Percentiles rank a stretch among this genome's conserved stretches.
Evolutionary conservation across 2,329 filamentous ascomycete species (phyloP).

Genomic region (Fusarium circinatum): DNA sequence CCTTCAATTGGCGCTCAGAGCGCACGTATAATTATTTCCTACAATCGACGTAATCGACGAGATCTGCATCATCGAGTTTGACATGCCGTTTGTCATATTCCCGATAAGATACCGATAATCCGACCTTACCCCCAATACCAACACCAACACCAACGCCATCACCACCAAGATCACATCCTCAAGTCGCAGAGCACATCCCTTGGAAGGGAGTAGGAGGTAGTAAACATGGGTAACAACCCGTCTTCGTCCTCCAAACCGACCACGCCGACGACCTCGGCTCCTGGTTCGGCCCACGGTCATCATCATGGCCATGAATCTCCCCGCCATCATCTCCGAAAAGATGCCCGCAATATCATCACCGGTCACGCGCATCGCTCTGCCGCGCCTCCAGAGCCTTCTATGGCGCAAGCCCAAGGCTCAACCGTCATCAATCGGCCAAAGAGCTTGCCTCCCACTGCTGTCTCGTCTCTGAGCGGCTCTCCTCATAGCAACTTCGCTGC

Average conservation of each 20-base stretch:
- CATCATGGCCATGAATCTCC: conserved; percentile 42
- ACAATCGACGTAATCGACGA: background rate
- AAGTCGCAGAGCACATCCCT: conserved; percentile 5
- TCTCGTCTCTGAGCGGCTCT: conserved; percentile 60
- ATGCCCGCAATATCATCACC: conserved; percentile 61
- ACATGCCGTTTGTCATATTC: conserved; percentile 25
- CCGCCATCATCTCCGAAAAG: conserved; percentile 49
- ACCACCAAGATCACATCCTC: background rate
- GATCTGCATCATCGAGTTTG: conserved; percentile 15
- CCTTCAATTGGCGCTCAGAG: conserved; percentile 34
- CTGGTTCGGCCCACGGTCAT: conserved; percentile 40
- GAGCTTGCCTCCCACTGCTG: conserved; percentile 60
- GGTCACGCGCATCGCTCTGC: conserved; percentile 66
- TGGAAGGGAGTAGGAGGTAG: conserved; percentile 17
- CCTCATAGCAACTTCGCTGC: conserved; percentile 53
- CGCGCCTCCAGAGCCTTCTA: conserved; percentile 70
- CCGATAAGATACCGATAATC: conserved; percentile 30
- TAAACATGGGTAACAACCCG: conserved; percentile 53
- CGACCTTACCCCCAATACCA: background rate
- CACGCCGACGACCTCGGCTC: conserved; percentile 46
- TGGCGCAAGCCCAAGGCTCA: conserved; percentile 69
- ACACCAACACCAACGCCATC: background rate
- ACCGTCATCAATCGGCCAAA: conserved; percentile 59
- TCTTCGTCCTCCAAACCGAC: conserved; percentile 52
- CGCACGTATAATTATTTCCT: conserved; percentile 2